Evolutionary conservation across 129 eudicot genomes (phyloP).

Genomic region (carrot (Daucus carota)): DH1_v3.0 NC_030383.2:5666501-5667000

Average conservation of each 20-base stretch:
- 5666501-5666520: neutral
- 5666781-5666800: constrained; percentile 81
- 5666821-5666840: constrained; percentile 43
- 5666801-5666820: constrained; percentile 38
- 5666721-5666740: constrained; percentile 24
- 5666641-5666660: constrained; percentile 21
- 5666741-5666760: constrained; percentile 74
- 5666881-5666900: neutral
- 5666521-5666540: neutral
- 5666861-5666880: too few species aligned
- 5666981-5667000: constrained; percentile 56
- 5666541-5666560: constrained; percentile 13
- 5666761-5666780: constrained; percentile 98
- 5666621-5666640: constrained; percentile 69
- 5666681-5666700: neutral
- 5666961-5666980: constrained; percentile 78
- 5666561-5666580: constrained; percentile 88
- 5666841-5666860: too few species aligned
- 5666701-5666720: neutral
- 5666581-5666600: constrained; percentile 88
- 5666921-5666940: constrained; percentile 29
- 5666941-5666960: constrained; percentile 41
- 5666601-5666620: constrained; percentile 75
- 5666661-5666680: neutral
- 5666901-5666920: neutral